Evolutionary conservation across 2,329 filamentous ascomycete genomes (phyloP).

Genomic region (Raffaelea ambrosiae): DNA sequence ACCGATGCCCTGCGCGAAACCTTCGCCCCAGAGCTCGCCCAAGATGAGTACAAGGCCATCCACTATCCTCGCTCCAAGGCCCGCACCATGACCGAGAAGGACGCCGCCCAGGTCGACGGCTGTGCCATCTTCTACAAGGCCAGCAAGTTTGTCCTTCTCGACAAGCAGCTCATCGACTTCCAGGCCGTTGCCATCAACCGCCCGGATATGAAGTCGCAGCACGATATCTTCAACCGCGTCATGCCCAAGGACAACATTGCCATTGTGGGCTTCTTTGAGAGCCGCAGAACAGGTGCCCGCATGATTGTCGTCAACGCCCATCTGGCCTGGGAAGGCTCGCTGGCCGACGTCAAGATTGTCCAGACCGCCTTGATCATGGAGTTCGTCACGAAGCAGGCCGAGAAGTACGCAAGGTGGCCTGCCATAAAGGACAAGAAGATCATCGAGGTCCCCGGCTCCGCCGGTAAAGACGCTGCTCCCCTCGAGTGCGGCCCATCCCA

Average conservation of each 20-base stretch:
- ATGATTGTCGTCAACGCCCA: constrained; percentile 92
- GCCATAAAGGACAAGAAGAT: constrained; percentile 73
- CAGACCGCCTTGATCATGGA: constrained; percentile 96
- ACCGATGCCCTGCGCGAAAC: constrained; percentile 86
- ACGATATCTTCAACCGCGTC: constrained; percentile 96
- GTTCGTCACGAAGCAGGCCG: constrained; percentile 74
- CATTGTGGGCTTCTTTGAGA: constrained; percentile 86
- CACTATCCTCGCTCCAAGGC: constrained; percentile 87
- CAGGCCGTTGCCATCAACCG: constrained; percentile 86
- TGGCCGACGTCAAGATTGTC: constrained; percentile 91
- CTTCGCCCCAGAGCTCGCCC: constrained; percentile 78
- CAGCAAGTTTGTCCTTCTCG: constrained; percentile 86
- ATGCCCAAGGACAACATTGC: constrained; percentile 99
- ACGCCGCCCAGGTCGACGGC: constrained; percentile 84
- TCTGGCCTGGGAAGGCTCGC: constrained; percentile 86
- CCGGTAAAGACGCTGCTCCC: constrained; percentile 36
- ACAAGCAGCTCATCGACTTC: constrained; percentile 92
- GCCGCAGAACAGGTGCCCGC: constrained; percentile 78
- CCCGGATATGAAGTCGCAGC: constrained; percentile 93
- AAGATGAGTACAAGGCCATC: constrained; percentile 85
- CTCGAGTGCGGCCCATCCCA: constrained; percentile 70
- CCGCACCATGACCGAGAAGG: constrained; percentile 84
- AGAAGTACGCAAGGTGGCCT: constrained; percentile 74
- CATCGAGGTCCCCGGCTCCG: constrained; percentile 29
- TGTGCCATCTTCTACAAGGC: constrained; percentile 86